Conservation (phyloP, 2,329 filamentous ascomycete genomes). For the Metarhizium guizhouense region DNA sequence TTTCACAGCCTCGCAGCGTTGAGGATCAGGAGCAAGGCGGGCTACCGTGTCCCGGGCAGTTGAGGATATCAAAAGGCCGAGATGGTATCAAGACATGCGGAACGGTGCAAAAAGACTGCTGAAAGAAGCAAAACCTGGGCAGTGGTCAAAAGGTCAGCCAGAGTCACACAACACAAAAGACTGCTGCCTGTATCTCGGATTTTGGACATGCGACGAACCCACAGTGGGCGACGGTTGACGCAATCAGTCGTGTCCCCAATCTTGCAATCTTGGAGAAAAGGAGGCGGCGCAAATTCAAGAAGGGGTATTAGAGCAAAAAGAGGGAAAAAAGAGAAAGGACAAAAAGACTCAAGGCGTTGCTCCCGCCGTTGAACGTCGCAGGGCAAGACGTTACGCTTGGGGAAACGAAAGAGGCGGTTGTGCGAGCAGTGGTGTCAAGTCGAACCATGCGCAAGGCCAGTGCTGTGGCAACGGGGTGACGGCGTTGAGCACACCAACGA, state of each 20-base stretch:
- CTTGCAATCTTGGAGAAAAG: not conserved
- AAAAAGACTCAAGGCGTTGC: not conserved
- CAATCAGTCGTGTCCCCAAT: not conserved
- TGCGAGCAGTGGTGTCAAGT: not conserved
- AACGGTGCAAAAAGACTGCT: slow-evolving; percentile 10
- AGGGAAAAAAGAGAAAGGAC: not conserved
- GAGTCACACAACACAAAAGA: slow-evolving; percentile 1
- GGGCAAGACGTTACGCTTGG: not conserved
- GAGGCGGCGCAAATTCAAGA: not conserved
- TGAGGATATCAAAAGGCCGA: slow-evolving; percentile 10
- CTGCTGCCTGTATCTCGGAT: not conserved
- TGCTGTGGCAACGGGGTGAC: slow-evolving; percentile 4
- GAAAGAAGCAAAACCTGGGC: slow-evolving; percentile 1
- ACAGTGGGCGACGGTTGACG: not conserved
- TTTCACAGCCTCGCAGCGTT: not conserved
- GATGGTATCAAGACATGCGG: slow-evolving; percentile 21
- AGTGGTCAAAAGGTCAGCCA: slow-evolving; percentile 3
- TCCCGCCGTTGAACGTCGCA: not conserved
- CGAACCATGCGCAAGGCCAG: not conserved
- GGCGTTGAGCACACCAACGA: not conserved
- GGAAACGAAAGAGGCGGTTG: not conserved
- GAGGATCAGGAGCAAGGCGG: not conserved
- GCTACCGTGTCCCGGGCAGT: not conserved
- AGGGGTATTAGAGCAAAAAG: not conserved
- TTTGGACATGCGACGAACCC: not conserved